phyloP scores from a whole-genome alignment of 768 basidiomycete genomes.

The Mycena chlorophos region DNA sequence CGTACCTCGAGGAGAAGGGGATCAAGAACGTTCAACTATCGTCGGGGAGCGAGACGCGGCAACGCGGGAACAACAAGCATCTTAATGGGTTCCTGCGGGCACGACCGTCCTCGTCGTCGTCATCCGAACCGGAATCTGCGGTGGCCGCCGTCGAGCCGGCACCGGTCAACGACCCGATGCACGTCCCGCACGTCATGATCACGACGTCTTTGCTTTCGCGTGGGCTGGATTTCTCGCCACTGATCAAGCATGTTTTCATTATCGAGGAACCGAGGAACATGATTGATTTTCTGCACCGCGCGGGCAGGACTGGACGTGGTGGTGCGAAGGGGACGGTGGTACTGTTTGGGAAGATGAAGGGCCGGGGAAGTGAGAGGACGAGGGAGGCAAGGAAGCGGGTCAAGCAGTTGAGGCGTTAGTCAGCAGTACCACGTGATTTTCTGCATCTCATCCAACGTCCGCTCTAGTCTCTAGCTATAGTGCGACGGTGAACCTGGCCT shows the following conservation, averaged over 20 bases:
- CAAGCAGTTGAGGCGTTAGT: conserved; percentile 34
- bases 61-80: conserved; percentile 71
- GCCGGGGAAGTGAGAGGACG: conserved; percentile 56
- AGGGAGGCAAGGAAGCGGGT: conserved; percentile 55
- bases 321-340: conserved; percentile 71
- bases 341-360: conserved; percentile 70
- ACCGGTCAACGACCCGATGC: conserved; percentile 30
- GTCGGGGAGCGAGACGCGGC: conserved; percentile 55
- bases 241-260: conserved; percentile 80
- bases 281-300: conserved; percentile 90
- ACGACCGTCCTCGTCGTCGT: conserved; percentile 1
- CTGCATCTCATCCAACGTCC: too few species aligned
- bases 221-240: conserved; percentile 83
- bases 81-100: conserved; percentile 70
- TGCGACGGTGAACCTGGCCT: too few species aligned
- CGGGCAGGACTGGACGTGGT: conserved; percentile 79
- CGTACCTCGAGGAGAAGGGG: conserved; percentile 58
- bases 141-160: conserved; percentile 11
- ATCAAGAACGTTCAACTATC: conserved; percentile 68
- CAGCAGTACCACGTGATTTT: too few species aligned
- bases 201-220: conserved; percentile 91
- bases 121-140: conserved; percentile 5
- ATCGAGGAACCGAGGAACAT: conserved; percentile 86
- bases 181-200: conserved; percentile 67
- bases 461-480: too few species aligned